Evolutionary conservation across 2,329 filamentous ascomycete species (phyloP).

Genomic region (Didymellaceae sp.): DNA sequence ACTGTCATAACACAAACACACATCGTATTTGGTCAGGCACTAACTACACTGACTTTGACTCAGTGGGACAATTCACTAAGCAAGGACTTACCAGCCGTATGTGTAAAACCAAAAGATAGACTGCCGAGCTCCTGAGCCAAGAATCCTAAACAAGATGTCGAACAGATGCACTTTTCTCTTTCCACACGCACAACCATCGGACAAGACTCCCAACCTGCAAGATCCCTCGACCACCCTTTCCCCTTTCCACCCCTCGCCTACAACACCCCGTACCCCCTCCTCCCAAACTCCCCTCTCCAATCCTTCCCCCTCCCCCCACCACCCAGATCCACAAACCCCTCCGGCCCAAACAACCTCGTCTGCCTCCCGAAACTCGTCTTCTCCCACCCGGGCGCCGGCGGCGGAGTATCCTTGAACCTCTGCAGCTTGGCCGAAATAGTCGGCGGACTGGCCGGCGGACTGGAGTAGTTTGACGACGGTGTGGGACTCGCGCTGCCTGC

Average conservation of each 20-base stretch:
- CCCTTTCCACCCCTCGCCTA: background rate
- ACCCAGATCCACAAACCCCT: background rate
- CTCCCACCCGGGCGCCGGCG: slow-evolving; percentile 6
- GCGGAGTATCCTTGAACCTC: slow-evolving; percentile 3
- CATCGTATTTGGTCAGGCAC: too few relatives aligned
- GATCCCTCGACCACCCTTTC: background rate
- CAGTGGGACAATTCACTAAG: too few relatives aligned
- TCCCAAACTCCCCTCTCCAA: slow-evolving; percentile 5
- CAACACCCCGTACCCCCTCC: background rate
- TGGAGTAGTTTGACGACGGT: background rate
- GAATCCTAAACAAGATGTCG: too few relatives aligned
- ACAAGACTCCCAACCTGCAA: too few relatives aligned
- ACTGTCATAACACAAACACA: too few relatives aligned
- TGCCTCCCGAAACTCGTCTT: background rate
- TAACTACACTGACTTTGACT: too few relatives aligned
- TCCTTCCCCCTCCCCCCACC: background rate
- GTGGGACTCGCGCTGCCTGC: background rate
- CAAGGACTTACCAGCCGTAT: too few relatives aligned
- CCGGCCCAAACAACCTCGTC: slow-evolving; percentile 10
- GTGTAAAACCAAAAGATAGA: too few relatives aligned
- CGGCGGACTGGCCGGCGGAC: background rate
- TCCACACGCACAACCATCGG: too few relatives aligned
- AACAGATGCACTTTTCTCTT: too few relatives aligned
- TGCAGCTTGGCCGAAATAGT: background rate
- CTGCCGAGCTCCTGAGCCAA: too few relatives aligned